Evolutionary conservation across 495 filamentous ascomycete genomes (phyloP), one percentile per base, ranked within the genome.

Genomic region (Daldinia decipiens): DNA sequence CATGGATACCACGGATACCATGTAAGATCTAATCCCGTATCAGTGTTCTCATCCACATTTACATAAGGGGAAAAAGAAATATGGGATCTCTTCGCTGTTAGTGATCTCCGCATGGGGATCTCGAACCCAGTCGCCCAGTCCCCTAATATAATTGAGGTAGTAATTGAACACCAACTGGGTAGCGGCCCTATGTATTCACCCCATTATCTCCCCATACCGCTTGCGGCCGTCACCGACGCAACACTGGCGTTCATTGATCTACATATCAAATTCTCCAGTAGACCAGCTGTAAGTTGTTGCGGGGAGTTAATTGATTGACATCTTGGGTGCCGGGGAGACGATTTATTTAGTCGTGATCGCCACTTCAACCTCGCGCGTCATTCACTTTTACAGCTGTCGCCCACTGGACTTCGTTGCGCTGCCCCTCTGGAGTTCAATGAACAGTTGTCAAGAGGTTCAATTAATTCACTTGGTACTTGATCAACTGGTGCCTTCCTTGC

Each of bases 31-130:
- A 47, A 21, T 52, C 4, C 63, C 29, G 40, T 31, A 31, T 36
- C 31, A 31, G 52, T 45, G 32, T 27, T 27, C 19, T 29, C 34
- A 43, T 54, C 38, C 43, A 45, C 47, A 36, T 45, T 17, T 36
- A 13, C 34, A 43, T 50, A 52, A 6, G 39, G 21, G 31, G 15
- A 56, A 17, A 26, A 21, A 27, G 26, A 27, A 34, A 45, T 31
- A 61, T 61, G 36, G 38, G 65, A 67, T 70, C 62, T 59, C 17
- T 39, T 56, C 38, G 40, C 31, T 62, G 53, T 34, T 61, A 57
- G 40, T 67, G 68, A 67, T 71, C 62, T 61, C 40, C 51, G 51
- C 57, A 51, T 58, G 62, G 63, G 53, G 63, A 67, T 66, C 68
- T 71, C 58, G 68, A 71, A 66, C 68, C 62, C 47, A 58, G 64